These are phyloP conservation scores for Poa annua DNA, from an alignment of 176 grass and related monocot species.

Conservation along the genomic window DNA sequence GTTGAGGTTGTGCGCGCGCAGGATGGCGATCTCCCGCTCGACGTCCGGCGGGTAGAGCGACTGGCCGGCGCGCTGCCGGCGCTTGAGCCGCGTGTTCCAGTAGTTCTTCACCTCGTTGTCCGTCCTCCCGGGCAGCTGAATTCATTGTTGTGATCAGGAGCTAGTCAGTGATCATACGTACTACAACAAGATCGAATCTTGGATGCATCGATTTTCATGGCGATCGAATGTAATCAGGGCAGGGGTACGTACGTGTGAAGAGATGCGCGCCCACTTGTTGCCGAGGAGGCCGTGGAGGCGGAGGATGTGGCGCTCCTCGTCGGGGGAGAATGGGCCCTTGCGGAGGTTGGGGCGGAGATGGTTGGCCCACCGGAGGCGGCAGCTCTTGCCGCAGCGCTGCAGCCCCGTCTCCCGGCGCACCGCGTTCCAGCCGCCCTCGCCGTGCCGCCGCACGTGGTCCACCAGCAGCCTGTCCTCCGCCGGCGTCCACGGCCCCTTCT, in stretches of 20 bases:
- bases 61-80: conserved; percentile 66
- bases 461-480: conserved; percentile 75
- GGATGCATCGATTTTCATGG: no score
- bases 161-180: background rate
- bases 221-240: no score
- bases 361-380: conserved; percentile 91
- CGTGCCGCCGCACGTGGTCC: conserved; percentile 79
- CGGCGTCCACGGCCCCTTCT: conserved; percentile 94
- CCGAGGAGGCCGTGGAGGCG: conserved; percentile 75
- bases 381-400: conserved; percentile 90
- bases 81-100: conserved; percentile 85
- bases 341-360: conserved; percentile 93
- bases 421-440: conserved; percentile 88
- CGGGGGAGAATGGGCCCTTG: conserved; percentile 83
- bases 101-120: conserved; percentile 98
- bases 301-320: conserved; percentile 80
- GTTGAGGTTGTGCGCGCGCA: conserved; percentile 36
- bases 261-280: conserved; percentile 89
- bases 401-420: conserved; percentile 78
- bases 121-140: conserved; percentile 76
- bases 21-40: conserved; percentile 47
- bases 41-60: conserved; percentile 67
- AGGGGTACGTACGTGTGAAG: conserved; percentile 53
- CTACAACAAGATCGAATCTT: background rate
- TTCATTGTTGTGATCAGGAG: conserved; percentile 2